These are phyloP conservation scores for Rehmannia glutinosa DNA, from an alignment of 257 asterid species.

Conservation along the genomic window DNA sequence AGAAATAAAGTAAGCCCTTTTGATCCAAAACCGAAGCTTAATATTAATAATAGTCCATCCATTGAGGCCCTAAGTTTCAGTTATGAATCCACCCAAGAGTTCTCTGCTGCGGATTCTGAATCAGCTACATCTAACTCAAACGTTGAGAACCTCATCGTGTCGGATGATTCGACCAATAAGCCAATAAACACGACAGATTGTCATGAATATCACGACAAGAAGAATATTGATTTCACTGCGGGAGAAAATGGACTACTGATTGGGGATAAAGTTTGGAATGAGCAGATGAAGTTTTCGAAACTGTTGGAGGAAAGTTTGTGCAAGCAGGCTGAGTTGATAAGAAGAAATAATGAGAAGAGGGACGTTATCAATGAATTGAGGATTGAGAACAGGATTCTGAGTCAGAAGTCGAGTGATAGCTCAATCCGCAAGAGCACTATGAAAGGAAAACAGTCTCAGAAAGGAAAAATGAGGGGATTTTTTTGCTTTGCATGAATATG, in stretches of 20 bases:
- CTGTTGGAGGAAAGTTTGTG: constrained; percentile 29
- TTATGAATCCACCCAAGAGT: neutral
- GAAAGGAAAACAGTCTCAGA: neutral
- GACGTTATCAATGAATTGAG: neutral
- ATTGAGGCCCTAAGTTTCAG: neutral
- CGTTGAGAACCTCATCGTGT: neutral
- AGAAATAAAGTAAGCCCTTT: neutral
- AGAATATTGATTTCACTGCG: neutral
- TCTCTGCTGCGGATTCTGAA: neutral
- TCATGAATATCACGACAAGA: neutral
- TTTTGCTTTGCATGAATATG: neutral
- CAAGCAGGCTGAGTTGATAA: constrained; percentile 32
- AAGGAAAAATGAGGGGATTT: constrained; percentile 7
- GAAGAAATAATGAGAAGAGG: constrained; percentile 29
- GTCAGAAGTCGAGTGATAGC: neutral
- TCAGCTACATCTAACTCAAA: neutral
- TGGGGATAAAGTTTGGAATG: neutral
- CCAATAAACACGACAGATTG: neutral
- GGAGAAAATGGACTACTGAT: neutral
- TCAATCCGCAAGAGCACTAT: neutral
- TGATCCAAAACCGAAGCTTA: neutral
- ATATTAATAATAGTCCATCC: neutral
- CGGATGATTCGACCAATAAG: neutral
- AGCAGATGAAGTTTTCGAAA: constrained; percentile 1
- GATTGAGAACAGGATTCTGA: constrained; percentile 15